Percentiles rank a stretch among this genome's conserved stretches.
Conservation (phyloP, 139 green algal species). For the Tetradesmus lagerheimii region DNA sequence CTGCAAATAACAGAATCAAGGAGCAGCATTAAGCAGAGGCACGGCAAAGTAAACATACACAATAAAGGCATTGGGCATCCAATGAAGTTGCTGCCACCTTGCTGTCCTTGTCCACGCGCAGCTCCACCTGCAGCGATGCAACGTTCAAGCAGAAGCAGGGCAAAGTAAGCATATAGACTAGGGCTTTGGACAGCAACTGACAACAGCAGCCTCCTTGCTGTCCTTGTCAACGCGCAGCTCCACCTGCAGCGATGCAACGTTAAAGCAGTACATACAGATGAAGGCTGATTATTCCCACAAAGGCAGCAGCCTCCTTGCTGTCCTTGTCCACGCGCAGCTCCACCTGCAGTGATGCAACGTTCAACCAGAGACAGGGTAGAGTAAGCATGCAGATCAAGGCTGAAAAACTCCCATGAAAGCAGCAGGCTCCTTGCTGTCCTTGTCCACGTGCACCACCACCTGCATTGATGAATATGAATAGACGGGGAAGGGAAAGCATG, state of each 20-base stretch:
- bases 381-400: too few species aligned
- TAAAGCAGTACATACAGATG: background rate
- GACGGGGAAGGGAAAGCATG: background rate
- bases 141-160: too few species aligned
- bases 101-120: background rate
- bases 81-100: background rate
- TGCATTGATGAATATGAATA: constrained; percentile 23
- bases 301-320: background rate
- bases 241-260: constrained; percentile 47
- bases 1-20: constrained; percentile 31
- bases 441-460: constrained; percentile 67
- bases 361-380: too few species aligned
- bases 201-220: constrained; percentile 76
- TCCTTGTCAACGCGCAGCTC: constrained; percentile 65
- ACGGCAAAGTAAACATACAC: background rate
- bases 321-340: background rate
- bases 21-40: background rate
- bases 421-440: constrained; percentile 74
- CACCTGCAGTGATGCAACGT: constrained; percentile 51
- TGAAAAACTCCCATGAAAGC: too few species aligned
- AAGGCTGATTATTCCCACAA: too few species aligned
- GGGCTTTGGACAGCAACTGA: too few species aligned
- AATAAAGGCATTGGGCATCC: too few species aligned
- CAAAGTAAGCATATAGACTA: too few species aligned
- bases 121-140: constrained; percentile 48